These are phyloP conservation scores for Phytopythium boreale DNA, from an alignment of 352 stramenopile genomes.

Conservation along the genomic window DNA sequence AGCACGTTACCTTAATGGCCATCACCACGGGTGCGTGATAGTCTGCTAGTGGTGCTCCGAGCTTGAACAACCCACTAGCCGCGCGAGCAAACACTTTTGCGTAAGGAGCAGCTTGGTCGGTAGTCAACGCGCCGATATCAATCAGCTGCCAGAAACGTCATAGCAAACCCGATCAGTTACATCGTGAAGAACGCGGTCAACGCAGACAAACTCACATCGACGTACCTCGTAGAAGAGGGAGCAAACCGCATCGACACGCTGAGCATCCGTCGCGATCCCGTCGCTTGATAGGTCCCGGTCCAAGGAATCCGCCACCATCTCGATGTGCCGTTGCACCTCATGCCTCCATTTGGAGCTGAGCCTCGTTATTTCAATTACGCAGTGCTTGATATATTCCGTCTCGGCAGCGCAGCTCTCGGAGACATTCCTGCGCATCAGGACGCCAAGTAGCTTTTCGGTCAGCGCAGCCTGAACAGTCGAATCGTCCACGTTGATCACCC, in stretches of 20 bases:
- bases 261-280: neutral
- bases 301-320: neutral
- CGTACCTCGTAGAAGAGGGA: neutral
- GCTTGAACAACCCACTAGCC: constrained; percentile 20
- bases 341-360: neutral
- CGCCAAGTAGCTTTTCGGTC: neutral
- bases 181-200: neutral
- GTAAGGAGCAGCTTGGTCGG: neutral
- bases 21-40: constrained; percentile 18
- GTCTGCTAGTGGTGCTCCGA: constrained; percentile 19
- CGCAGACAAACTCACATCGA: neutral
- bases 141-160: neutral
- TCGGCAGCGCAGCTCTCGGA: neutral
- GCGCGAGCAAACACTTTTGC: constrained; percentile 19
- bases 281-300: neutral
- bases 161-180: neutral
- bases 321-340: neutral
- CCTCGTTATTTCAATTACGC: neutral
- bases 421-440: neutral
- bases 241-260: neutral
- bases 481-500: neutral
- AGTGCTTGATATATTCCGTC: neutral
- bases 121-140: neutral
- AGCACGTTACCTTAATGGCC: constrained; percentile 22
- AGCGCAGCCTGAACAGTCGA: neutral